Conservation (phyloP, 176 grass and related monocot species). For the Lolium multiflorum region DNA sequence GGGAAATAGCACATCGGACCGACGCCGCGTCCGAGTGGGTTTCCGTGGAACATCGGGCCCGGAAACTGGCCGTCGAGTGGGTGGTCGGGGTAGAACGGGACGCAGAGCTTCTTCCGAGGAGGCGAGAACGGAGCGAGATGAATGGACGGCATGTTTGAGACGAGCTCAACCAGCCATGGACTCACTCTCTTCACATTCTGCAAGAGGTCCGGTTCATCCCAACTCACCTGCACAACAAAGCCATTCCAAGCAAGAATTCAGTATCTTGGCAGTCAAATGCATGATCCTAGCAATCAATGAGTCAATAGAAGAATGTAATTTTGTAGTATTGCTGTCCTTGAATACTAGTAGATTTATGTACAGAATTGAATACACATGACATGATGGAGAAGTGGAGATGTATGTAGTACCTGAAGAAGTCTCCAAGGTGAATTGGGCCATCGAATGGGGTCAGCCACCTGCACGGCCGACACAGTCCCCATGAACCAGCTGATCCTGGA, state of each 20-base stretch:
- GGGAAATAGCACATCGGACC: slow-evolving; percentile 74
- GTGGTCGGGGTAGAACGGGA: slow-evolving; percentile 65
- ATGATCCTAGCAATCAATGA: slow-evolving; percentile 17
- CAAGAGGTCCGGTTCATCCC: slow-evolving; percentile 97
- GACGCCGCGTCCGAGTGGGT: slow-evolving; percentile 52
- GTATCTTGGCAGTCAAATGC: slow-evolving; percentile 1
- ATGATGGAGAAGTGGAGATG: slow-evolving; percentile 13
- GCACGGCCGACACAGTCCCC: slow-evolving; percentile 79
- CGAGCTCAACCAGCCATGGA: slow-evolving; percentile 91
- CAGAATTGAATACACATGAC: neutral
- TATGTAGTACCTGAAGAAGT: slow-evolving; percentile 70
- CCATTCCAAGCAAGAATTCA: slow-evolving; percentile 14
- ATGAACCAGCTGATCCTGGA: slow-evolving; percentile 98
- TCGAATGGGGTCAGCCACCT: slow-evolving; percentile 74
- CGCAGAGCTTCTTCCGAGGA: slow-evolving; percentile 82
- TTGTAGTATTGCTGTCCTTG: slow-evolving; percentile 32
- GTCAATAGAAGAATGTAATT: neutral
- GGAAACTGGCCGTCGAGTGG: slow-evolving; percentile 59
- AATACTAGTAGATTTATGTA: neutral
- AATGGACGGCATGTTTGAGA: slow-evolving; percentile 80
- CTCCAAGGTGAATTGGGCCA: slow-evolving; percentile 97
- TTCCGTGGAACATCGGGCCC: slow-evolving; percentile 58
- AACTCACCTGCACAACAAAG: slow-evolving; percentile 76
- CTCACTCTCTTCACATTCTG: slow-evolving; percentile 97
- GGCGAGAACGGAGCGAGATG: slow-evolving; percentile 84